phyloP scores from a whole-genome alignment of 2,329 filamentous ascomycete genomes.

The Fusarium pseudocircinatum region DNA sequence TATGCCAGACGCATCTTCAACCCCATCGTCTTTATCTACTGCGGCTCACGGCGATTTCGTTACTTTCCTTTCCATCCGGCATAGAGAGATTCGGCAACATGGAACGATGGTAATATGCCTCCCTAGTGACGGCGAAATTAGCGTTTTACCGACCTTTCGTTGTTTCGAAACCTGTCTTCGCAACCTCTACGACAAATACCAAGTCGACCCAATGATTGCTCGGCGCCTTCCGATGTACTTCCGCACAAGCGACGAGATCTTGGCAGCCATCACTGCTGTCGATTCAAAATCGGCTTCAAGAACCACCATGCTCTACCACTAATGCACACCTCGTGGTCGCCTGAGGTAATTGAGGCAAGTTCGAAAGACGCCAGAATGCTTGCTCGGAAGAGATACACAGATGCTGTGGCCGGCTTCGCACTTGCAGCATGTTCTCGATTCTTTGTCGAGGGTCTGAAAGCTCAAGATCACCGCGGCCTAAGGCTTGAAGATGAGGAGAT shows the following conservation, averaged over 20 bases:
- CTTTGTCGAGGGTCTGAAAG: not conserved
- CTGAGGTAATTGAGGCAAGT: not conserved
- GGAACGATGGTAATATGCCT: not conserved
- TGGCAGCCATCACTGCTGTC: not conserved
- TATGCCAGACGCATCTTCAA: not conserved
- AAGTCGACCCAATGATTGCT: not conserved
- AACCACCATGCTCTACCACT: not conserved
- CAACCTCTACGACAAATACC: not conserved
- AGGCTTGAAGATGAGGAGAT: fast-evolving
- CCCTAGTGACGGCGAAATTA: not conserved
- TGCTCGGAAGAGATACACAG: not conserved
- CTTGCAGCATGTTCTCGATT: not conserved
- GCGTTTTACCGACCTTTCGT: not conserved
- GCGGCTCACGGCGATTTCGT: not conserved
- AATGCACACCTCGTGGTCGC: not conserved
- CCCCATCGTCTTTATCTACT: fast-evolving
- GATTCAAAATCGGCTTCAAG: not conserved
- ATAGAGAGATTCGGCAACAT: not conserved
- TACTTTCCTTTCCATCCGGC: fast-evolving
- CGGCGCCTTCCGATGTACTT: not conserved
- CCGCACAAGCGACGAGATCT: too few species aligned
- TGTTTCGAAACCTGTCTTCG: not conserved
- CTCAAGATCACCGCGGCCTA: fast-evolving
- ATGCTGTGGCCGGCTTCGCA: not conserved
- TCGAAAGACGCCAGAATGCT: fast-evolving